Conservation (phyloP, 306 rosid species). For the Alnus rubra region DNA sequence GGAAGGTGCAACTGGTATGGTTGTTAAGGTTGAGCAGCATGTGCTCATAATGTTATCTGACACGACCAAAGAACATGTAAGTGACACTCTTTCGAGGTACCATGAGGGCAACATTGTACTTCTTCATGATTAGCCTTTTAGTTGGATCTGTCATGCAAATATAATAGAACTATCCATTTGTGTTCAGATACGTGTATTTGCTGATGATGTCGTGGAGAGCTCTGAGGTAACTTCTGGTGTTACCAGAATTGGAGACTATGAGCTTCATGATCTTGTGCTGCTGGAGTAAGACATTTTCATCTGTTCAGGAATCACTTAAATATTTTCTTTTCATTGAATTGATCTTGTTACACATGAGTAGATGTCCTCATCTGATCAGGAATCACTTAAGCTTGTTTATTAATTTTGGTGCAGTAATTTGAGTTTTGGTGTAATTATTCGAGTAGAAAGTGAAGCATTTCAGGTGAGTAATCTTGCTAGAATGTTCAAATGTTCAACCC, state of each 20-base stretch:
- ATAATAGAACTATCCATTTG: constrained; percentile 23
- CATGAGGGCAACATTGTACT: not conserved
- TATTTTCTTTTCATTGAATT: not conserved
- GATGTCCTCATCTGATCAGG: constrained; percentile 19
- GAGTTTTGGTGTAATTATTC: constrained; percentile 92
- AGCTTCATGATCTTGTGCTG: constrained; percentile 95
- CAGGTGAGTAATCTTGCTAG: constrained; percentile 54
- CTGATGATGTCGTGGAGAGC: constrained; percentile 99
- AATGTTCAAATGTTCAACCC: not conserved
- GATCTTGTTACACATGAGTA: not conserved
- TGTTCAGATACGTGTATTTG: constrained; percentile 87
- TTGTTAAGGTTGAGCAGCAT: constrained; percentile 95
- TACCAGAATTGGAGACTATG: constrained; percentile 90
- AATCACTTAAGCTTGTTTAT: not conserved
- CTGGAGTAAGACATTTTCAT: constrained; percentile 63
- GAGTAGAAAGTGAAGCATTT: constrained; percentile 96
- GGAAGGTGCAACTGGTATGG: constrained; percentile 99
- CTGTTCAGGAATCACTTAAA: constrained; percentile 8
- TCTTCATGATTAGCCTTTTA: constrained; percentile 17
- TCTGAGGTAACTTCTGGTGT: constrained; percentile 95
- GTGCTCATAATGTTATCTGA: constrained; percentile 92
- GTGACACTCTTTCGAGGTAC: constrained; percentile 29
- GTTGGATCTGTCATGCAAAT: constrained; percentile 15
- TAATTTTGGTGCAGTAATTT: constrained; percentile 65
- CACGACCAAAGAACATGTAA: constrained; percentile 95